phyloP scores from a whole-genome alignment of 2,329 filamentous ascomycete genomes.

The Trichoderma lentiforme region DNA sequence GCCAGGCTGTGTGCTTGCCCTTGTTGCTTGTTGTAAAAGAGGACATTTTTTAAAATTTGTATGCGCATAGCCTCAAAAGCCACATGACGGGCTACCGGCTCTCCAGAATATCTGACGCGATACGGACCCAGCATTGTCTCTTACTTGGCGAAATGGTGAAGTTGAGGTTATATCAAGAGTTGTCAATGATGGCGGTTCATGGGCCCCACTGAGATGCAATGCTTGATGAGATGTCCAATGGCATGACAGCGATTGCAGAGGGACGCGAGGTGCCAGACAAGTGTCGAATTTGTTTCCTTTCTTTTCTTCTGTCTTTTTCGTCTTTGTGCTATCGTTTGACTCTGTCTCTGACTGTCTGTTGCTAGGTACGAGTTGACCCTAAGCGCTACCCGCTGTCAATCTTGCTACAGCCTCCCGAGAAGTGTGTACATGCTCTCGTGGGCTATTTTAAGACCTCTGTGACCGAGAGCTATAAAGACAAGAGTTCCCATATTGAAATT shows the following conservation, averaged over 20 bases:
- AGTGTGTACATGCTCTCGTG: constrained; percentile 36
- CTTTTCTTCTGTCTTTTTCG: constrained; percentile 29
- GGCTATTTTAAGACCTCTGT: constrained; percentile 44
- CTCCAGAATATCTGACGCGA: background rate
- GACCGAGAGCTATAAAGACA: constrained; percentile 46
- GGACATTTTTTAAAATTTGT: background rate
- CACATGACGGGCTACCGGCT: background rate
- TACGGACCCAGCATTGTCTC: constrained; percentile 11
- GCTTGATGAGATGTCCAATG: constrained; percentile 14
- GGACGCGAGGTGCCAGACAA: constrained; percentile 18
- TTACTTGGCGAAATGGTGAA: constrained; percentile 1
- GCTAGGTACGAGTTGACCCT: constrained; percentile 66
- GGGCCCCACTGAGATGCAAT: constrained; percentile 9
- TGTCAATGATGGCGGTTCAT: constrained; percentile 8
- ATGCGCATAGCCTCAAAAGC: background rate
- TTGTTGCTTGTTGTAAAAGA: background rate
- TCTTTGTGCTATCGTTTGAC: constrained; percentile 70
- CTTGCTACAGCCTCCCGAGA: constrained; percentile 52
- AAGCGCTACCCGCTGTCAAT: constrained; percentile 58
- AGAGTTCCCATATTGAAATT: constrained; percentile 29
- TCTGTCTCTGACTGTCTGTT: constrained; percentile 38
- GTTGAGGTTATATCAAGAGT: constrained; percentile 9
- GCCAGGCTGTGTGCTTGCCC: background rate
- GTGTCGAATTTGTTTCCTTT: constrained; percentile 39
- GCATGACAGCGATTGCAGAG: constrained; percentile 34